Evolutionary conservation across 2,329 filamentous ascomycete species (phyloP).

Genomic region (Curvularia sp.): DNA sequence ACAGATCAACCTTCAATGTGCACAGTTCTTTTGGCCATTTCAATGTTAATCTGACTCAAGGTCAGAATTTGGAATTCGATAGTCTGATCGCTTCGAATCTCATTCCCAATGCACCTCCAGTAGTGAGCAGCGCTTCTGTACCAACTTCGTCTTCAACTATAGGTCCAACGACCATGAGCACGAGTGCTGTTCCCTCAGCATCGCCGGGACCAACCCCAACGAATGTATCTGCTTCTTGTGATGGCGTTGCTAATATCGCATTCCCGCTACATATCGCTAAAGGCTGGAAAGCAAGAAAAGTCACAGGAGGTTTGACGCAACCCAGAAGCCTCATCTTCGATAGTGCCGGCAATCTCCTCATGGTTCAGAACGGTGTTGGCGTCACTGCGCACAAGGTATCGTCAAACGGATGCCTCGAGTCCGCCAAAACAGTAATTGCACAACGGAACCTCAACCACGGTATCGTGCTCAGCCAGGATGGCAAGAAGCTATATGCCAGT

Average conservation of each 20-base stretch:
- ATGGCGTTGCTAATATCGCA: too few species aligned
- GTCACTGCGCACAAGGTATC: slow-evolving; percentile 50
- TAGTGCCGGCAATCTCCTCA: slow-evolving; percentile 49
- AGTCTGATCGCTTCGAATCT: not conserved
- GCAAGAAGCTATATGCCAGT: slow-evolving; percentile 41
- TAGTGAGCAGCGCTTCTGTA: not conserved
- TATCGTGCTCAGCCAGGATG: slow-evolving; percentile 36
- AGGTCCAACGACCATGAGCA: too few species aligned
- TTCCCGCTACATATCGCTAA: too few species aligned
- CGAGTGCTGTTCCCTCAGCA: too few species aligned
- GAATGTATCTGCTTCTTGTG: too few species aligned
- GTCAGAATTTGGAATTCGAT: not conserved
- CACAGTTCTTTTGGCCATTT: not conserved
- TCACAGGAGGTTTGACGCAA: slow-evolving; percentile 10
- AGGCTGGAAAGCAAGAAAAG: too few species aligned
- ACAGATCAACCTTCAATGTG: not conserved
- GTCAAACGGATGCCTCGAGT: slow-evolving; percentile 41
- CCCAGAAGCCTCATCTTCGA: slow-evolving; percentile 53
- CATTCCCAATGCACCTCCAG: not conserved
- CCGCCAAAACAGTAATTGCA: slow-evolving; percentile 29
- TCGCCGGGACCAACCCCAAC: too few species aligned
- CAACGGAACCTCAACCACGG: slow-evolving; percentile 42
- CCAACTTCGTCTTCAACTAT: too few species aligned
- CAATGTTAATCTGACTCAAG: not conserved
- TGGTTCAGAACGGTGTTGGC: slow-evolving; percentile 50